Evolutionary conservation across 208 protist genomes (phyloP), one percentile per base, ranked within the genome.

Genomic region (Leishmania tropica): DNA sequence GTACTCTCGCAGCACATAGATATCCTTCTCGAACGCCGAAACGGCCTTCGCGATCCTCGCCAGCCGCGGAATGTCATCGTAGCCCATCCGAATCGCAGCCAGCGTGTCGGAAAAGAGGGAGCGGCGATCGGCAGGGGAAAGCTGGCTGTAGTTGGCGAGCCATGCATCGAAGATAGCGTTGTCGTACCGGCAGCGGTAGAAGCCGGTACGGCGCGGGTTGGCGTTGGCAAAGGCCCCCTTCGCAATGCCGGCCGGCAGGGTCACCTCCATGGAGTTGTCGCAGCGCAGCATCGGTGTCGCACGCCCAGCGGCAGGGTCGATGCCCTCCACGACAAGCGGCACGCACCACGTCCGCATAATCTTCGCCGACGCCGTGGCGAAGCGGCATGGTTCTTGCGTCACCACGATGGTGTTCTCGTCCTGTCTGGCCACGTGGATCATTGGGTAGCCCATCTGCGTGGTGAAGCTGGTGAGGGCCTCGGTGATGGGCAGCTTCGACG

Each of bases 381-480:
- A 91, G 64, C 88, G 87, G 80, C 89, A 96, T 53, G 92, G 87
- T 81, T 94, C 86, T 84, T 96, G 92, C 31, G 48, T 13, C 47
- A 85, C 73, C 13, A 70, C 70, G 31, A 85, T 56, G 78, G 53
- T 47, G n/a, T 35, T 40, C 7, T 56, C 74, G 47, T 81, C 78
- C 13, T 53, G 24, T 19, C 87, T 87, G 21, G 75, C 64, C 24
- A 98, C 92, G 78, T 92, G 90, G 62, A 99, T 75, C 72, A 99
- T 86, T 17, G 98, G 98, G 87, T 98, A 99, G 68, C 98, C 98
- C 87, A 96, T 93, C 80, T 98, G 88, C 75, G 93, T 96, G 2
- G 97, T 99, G 87, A 98, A 99, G 64, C 83, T 92, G 28, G 89
- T 88, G 94, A 99, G 98, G 17, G 97, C 86, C 72, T 95, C 89